A percentile compares a stretch with the other conserved stretches of the same genome.
phyloP scores from a whole-genome alignment of 75 land plant species.

The Gnetum montanum region DNA sequence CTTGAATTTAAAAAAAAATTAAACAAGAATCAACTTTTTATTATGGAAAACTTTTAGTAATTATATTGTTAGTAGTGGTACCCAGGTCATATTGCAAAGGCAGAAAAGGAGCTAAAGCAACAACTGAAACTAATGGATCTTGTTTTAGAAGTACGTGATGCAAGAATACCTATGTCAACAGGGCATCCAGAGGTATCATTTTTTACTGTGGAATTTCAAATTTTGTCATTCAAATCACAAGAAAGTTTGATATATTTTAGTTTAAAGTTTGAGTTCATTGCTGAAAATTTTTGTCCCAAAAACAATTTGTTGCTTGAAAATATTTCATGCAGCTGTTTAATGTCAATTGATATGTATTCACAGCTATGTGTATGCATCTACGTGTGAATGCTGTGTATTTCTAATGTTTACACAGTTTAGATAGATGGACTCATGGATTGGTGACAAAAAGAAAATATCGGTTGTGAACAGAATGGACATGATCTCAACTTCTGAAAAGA shows the following conservation, averaged over 20 bases:
- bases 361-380: too few species aligned
- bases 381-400: too few species aligned
- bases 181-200: conserved; percentile 77
- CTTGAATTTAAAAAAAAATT: not conserved
- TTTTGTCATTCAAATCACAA: too few species aligned
- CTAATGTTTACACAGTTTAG: too few species aligned
- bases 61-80: conserved; percentile 95
- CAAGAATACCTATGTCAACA: conserved; percentile 88
- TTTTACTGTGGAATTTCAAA: not conserved
- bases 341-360: too few species aligned
- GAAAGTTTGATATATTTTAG: too few species aligned
- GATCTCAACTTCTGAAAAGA: conserved; percentile 78
- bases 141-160: conserved; percentile 96
- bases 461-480: conserved; percentile 94
- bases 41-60: too few species aligned
- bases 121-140: conserved; percentile 92
- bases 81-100: conserved; percentile 99
- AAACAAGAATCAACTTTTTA: too few species aligned
- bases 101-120: conserved; percentile 80
- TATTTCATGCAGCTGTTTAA: too few species aligned
- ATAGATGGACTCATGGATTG: conserved; percentile 91
- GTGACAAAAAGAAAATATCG: conserved; percentile 64
- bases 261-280: too few species aligned
- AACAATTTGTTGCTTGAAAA: too few species aligned
- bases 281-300: too few species aligned